Percentiles rank a stretch among this genome's conserved stretches.
These are phyloP conservation scores for Lipomyces sp. DNA, from an alignment of 805 yeast genomes.

Conservation along the genomic window DNA sequence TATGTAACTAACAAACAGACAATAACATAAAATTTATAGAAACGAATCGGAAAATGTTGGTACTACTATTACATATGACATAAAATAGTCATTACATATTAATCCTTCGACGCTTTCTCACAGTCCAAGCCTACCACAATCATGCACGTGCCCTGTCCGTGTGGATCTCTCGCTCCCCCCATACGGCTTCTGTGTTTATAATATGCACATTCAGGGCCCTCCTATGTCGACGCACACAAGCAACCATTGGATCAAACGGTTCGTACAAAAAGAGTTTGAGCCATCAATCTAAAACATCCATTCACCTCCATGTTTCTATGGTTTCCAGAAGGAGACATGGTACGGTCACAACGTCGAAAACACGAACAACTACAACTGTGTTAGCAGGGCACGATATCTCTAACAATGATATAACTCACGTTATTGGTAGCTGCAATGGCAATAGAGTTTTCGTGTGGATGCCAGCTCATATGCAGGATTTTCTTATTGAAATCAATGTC, in stretches of 20 bases:
- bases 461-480: conserved; percentile 96
- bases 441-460: conserved; percentile 92
- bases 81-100: not conserved
- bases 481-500: conserved; percentile 92
- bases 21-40: not conserved
- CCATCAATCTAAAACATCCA: not conserved
- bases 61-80: not conserved
- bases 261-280: not conserved
- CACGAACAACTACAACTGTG: conserved; percentile 44
- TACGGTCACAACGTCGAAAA: conserved; percentile 44
- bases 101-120: not conserved
- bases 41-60: not conserved
- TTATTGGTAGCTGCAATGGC: conserved; percentile 99
- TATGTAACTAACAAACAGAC: not conserved
- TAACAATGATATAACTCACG: conserved; percentile 46
- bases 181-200: not conserved
- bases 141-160: not conserved
- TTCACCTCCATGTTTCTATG: not conserved
- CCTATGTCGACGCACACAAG: not conserved
- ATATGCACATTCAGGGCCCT: not conserved
- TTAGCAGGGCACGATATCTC: not conserved
- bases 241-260: not conserved
- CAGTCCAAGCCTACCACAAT: not conserved
- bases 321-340: not conserved
- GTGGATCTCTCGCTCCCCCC: not conserved